Evolutionary conservation across 768 basidiomycete genomes (phyloP).

Genomic region (Tulasnella sp.): DNA sequence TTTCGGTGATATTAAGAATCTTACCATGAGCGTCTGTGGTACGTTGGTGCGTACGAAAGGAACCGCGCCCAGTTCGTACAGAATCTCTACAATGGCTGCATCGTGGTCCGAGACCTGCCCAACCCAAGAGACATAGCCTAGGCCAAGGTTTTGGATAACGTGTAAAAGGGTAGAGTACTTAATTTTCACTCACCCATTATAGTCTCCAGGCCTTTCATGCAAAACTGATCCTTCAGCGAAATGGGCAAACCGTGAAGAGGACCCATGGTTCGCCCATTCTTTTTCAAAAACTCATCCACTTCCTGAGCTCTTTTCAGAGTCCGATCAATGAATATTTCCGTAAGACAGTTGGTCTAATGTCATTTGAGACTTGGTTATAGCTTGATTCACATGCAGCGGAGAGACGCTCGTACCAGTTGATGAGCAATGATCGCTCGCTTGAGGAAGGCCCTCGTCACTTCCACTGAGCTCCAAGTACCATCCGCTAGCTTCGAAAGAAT

Average conservation of each 20-base stretch:
- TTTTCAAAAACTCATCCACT: constrained; percentile 64
- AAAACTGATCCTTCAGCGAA: constrained; percentile 75
- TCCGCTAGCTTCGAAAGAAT: constrained; percentile 59
- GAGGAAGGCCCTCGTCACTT: constrained; percentile 72
- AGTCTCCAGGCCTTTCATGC: constrained; percentile 68
- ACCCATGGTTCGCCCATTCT: constrained; percentile 67
- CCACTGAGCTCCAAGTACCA: constrained; percentile 63
- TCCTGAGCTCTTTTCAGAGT: constrained; percentile 66
- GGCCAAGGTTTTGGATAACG: constrained; percentile 16
- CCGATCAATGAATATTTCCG: constrained; percentile 78
- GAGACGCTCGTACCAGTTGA: constrained; percentile 59
- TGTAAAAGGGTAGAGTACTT: neutral
- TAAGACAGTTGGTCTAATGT: constrained; percentile 73
- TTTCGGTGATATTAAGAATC: neutral
- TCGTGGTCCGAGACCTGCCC: constrained; percentile 62
- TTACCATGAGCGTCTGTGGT: constrained; percentile 77
- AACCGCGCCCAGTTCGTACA: constrained; percentile 70
- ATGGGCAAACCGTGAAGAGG: constrained; percentile 77
- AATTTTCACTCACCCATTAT: constrained; percentile 56
- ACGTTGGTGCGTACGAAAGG: constrained; percentile 73
- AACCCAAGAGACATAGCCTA: constrained; percentile 76
- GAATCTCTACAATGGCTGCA: constrained; percentile 64
- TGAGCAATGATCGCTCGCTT: constrained; percentile 82
- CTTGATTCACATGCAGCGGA: neutral
- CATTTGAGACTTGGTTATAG: no score